Conservation (phyloP, 2,329 filamentous ascomycete genomes). For the Tolypocladium guangdongense region DNA sequence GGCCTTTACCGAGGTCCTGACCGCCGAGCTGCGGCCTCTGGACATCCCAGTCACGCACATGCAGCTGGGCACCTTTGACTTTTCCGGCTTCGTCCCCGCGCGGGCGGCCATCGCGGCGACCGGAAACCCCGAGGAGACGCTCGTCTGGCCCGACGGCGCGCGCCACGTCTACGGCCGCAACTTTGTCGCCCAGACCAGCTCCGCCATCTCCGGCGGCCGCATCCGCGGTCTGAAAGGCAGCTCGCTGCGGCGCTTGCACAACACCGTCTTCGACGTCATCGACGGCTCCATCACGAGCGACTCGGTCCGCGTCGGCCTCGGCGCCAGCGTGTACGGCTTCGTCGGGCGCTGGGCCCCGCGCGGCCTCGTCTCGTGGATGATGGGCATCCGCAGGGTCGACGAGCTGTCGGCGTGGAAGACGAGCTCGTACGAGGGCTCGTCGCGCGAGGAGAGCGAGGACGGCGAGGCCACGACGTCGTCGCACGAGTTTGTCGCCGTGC, state of each 20-base stretch:
- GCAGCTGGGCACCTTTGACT: constrained; percentile 85
- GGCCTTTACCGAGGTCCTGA: constrained; percentile 71
- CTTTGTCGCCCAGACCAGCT: constrained; percentile 44
- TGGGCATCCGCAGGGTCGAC: constrained; percentile 61
- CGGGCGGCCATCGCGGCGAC: constrained; percentile 24
- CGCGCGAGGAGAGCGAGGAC: constrained; percentile 24
- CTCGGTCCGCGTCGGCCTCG: constrained; percentile 71
- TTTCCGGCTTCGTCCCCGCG: constrained; percentile 51
- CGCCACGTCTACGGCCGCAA: constrained; percentile 52
- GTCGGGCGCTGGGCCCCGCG: constrained; percentile 73
- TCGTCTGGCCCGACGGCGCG: constrained; percentile 53
- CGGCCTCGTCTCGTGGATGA: constrained; percentile 81
- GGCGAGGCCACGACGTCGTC: constrained; percentile 17
- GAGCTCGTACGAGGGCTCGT: constrained; percentile 26
- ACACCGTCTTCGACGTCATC: constrained; percentile 83
- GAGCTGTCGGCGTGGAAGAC: constrained; percentile 45
- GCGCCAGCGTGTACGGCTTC: constrained; percentile 73
- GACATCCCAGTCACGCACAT: constrained; percentile 75
- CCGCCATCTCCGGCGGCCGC: constrained; percentile 44
- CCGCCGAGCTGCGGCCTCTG: constrained; percentile 66
- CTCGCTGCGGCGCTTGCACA: constrained; percentile 68
- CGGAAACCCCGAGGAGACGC: constrained; percentile 33
- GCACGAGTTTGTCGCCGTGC: constrained; percentile 42
- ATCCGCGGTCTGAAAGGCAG: constrained; percentile 55
- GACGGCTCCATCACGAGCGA: constrained; percentile 50